phyloP scores from a whole-genome alignment of 2,329 filamentous ascomycete species.

The Phyllosticta citribraziliensis region DNA sequence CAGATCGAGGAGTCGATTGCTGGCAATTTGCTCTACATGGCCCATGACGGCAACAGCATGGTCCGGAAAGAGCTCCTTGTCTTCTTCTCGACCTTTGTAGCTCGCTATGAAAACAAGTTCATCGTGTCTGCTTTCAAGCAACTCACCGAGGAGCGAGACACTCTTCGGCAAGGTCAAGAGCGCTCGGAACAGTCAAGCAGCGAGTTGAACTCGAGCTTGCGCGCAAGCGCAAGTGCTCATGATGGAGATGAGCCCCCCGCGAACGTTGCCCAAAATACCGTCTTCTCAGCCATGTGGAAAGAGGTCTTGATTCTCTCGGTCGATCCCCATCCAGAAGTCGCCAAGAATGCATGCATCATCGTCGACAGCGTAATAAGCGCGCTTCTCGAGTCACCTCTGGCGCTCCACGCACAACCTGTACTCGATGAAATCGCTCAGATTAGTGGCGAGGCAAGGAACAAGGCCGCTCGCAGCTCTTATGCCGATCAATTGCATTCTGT shows the following conservation, averaged over 20 bases:
- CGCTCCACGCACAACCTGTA: slow-evolving; percentile 56
- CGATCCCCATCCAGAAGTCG: slow-evolving; percentile 89
- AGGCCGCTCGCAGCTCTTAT: slow-evolving; percentile 38
- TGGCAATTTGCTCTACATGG: slow-evolving; percentile 81
- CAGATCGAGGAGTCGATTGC: slow-evolving; percentile 87
- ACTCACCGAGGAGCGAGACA: slow-evolving; percentile 48
- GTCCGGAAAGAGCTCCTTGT: slow-evolving; percentile 88
- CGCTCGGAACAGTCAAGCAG: neutral
- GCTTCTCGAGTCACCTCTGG: slow-evolving; percentile 68
- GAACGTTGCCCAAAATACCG: slow-evolving; percentile 62
- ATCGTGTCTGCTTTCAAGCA: slow-evolving; percentile 88
- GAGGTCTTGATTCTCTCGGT: slow-evolving; percentile 83
- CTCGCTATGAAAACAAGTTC: slow-evolving; percentile 86
- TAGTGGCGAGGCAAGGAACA: slow-evolving; percentile 24
- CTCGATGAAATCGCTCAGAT: slow-evolving; percentile 58
- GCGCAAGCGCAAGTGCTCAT: slow-evolving; percentile 23
- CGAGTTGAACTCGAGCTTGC: slow-evolving; percentile 31
- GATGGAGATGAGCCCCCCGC: neutral
- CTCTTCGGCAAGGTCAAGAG: neutral
- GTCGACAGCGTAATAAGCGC: slow-evolving; percentile 76
- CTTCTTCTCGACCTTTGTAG: slow-evolving; percentile 85
- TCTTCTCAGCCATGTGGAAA: slow-evolving; percentile 91
- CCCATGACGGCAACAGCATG: slow-evolving; percentile 85
- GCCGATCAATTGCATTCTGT: slow-evolving; percentile 31
- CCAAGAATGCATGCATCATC: slow-evolving; percentile 72